These are phyloP conservation scores for Metschnikowia anglica DNA, from an alignment of 805 yeast species.

Conservation along the genomic window DNA sequence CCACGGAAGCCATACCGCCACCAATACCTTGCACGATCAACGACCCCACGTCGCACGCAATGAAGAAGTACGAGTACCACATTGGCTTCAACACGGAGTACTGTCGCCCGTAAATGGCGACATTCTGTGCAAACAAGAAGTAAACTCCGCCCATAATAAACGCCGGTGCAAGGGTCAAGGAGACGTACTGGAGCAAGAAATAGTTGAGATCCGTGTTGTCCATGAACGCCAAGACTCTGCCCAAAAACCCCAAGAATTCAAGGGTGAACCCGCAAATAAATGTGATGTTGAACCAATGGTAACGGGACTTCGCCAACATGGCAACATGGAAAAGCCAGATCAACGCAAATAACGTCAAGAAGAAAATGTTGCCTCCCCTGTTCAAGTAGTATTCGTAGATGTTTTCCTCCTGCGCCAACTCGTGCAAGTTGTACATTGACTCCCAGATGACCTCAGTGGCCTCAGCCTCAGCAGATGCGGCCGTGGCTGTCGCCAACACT, in stretches of 20 bases:
- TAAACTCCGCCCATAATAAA: constrained; percentile 46
- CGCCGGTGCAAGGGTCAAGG: constrained; percentile 41
- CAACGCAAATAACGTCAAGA: constrained; percentile 28
- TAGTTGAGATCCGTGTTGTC: constrained; percentile 24
- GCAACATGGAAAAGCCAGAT: constrained; percentile 26
- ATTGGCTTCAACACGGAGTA: constrained; percentile 40
- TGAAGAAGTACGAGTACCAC: constrained; percentile 44
- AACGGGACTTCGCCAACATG: constrained; percentile 34
- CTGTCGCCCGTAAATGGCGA: constrained; percentile 38
- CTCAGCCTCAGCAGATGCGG: constrained; percentile 21
- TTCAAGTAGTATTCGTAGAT: constrained; percentile 27
- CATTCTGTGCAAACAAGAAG: constrained; percentile 40
- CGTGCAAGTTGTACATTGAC: constrained; percentile 33
- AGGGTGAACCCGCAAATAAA: constrained; percentile 37
- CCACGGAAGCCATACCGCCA: constrained; percentile 37
- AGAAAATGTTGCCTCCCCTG: constrained; percentile 35
- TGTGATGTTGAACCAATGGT: constrained; percentile 41
- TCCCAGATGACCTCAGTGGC: constrained; percentile 37
- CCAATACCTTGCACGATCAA: constrained; percentile 40
- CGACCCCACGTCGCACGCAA: constrained; percentile 37
- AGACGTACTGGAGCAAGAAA: constrained; percentile 34
- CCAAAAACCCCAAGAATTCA: constrained; percentile 39
- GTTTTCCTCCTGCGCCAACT: constrained; percentile 30
- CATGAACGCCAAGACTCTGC: constrained; percentile 32
- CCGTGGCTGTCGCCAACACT: constrained; percentile 43